Evolutionary conservation across 2,329 filamentous ascomycete species (phyloP).

Genomic region (Cercospora janseana): DNA sequence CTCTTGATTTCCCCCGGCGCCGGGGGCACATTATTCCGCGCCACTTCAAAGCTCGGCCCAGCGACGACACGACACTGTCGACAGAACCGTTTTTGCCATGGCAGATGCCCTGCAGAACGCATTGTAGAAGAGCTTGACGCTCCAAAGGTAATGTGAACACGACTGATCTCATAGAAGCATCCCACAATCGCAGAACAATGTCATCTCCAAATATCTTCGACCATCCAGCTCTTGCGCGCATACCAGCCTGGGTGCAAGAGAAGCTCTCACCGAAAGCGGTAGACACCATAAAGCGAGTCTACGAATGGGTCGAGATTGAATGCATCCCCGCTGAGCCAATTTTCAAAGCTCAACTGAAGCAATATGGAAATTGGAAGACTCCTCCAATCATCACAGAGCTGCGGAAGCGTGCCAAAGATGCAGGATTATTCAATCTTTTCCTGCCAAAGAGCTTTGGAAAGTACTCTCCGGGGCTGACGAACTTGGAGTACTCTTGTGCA

Average conservation of each 20-base stretch:
- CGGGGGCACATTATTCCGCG: too few species aligned
- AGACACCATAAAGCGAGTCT: conserved; percentile 25
- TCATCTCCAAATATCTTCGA: conserved; percentile 1
- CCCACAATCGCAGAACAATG: background rate
- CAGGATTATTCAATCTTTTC: conserved; percentile 29
- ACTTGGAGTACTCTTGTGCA: conserved; percentile 48
- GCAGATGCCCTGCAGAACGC: background rate
- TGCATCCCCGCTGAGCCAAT: conserved; percentile 29
- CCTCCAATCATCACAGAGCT: conserved; percentile 25
- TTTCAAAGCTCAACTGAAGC: conserved; percentile 27
- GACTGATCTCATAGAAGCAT: background rate
- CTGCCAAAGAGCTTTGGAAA: conserved; percentile 32
- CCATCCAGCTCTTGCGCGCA: conserved; percentile 25
- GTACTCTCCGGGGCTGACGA: conserved; percentile 46
- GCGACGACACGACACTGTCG: conserved; percentile 8
- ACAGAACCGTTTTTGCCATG: conserved; percentile 9
- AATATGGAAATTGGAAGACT: conserved; percentile 27
- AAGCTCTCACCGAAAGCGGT: conserved; percentile 29
- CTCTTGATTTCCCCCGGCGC: too few species aligned
- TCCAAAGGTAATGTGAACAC: background rate
- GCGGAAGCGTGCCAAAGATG: conserved; percentile 25
- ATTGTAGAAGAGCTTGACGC: background rate
- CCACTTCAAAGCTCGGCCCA: background rate
- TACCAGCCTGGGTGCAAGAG: conserved; percentile 28
- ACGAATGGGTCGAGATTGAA: conserved; percentile 30